These are phyloP conservation scores for Hymenoscyphus albidus DNA, from an alignment of 2,329 filamentous ascomycete genomes.

Conservation along the genomic window DNA sequence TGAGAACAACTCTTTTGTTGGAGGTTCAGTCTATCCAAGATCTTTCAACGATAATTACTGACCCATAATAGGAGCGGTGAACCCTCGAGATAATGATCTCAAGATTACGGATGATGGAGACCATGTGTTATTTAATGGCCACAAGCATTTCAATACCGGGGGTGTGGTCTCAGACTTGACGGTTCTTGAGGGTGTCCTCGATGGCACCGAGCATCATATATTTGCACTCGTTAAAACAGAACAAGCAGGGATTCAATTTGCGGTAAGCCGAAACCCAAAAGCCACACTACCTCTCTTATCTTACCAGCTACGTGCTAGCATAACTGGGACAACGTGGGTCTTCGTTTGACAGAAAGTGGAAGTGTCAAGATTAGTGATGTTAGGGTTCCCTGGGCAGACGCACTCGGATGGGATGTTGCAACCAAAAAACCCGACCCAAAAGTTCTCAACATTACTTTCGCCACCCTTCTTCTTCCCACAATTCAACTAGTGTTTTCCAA, in stretches of 20 bases:
- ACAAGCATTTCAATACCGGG: slow-evolving; percentile 65
- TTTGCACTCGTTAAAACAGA: slow-evolving; percentile 57
- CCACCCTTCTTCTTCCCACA: slow-evolving; percentile 55
- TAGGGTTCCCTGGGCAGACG: slow-evolving; percentile 54
- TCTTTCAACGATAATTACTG: neutral
- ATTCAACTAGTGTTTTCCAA: slow-evolving; percentile 65
- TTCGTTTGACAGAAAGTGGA: slow-evolving; percentile 61
- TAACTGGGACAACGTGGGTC: slow-evolving; percentile 62
- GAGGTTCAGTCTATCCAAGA: slow-evolving; percentile 39
- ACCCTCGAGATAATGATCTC: slow-evolving; percentile 60
- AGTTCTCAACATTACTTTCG: slow-evolving; percentile 51
- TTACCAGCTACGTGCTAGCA: slow-evolving; percentile 35
- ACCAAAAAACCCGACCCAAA: slow-evolving; percentile 49
- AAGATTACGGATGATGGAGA: slow-evolving; percentile 53
- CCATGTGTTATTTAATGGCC: slow-evolving; percentile 55
- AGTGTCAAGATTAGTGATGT: slow-evolving; percentile 58
- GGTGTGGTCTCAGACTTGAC: slow-evolving; percentile 64
- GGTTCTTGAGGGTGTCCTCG: slow-evolving; percentile 59
- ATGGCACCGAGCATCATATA: slow-evolving; percentile 56
- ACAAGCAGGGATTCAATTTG: slow-evolving; percentile 54
- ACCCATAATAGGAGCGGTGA: slow-evolving; percentile 48
- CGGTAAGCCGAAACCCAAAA: slow-evolving; percentile 23
- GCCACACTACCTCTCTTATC: neutral
- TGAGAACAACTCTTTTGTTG: slow-evolving; percentile 62
- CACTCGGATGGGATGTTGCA: slow-evolving; percentile 54